Conservation (phyloP, 2,329 filamentous ascomycete species). For the Conoideocrella luteorostrata region DNA sequence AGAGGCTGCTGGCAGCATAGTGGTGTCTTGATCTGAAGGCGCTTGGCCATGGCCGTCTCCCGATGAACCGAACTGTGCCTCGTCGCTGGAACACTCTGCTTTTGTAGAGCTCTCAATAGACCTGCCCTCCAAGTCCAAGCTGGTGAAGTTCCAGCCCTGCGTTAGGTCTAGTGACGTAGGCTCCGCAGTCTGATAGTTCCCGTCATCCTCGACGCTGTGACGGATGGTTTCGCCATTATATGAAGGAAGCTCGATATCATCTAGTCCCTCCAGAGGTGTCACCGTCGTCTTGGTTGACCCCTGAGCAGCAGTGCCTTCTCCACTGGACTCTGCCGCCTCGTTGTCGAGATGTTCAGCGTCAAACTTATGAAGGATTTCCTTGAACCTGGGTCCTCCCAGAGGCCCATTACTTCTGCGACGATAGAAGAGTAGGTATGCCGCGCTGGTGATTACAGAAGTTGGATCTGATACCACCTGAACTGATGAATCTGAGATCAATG, state of each 20-base stretch:
- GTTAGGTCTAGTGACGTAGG: conserved; percentile 25
- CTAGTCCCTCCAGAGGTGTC: conserved; percentile 18
- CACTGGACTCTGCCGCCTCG: conserved; percentile 55
- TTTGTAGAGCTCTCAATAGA: conserved; percentile 25
- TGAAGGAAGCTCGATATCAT: conserved; percentile 25
- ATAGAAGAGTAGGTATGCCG: conserved; percentile 94
- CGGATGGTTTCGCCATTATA: conserved; percentile 29
- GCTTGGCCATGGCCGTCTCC: conserved; percentile 25
- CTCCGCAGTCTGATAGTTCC: conserved; percentile 23
- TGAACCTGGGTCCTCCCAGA: conserved; percentile 72
- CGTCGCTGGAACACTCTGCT: conserved; percentile 36
- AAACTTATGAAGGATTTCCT: conserved; percentile 61
- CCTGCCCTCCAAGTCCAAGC: conserved; percentile 24
- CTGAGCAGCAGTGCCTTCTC: conserved; percentile 50
- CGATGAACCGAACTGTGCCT: conserved; percentile 35
- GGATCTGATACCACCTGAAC: conserved; percentile 58
- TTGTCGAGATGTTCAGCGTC: conserved; percentile 41
- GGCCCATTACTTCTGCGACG: conserved; percentile 71
- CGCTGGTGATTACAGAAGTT: conserved; percentile 59
- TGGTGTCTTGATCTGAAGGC: conserved; percentile 22
- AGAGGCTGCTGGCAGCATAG: conserved; percentile 20
- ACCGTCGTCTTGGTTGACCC: conserved; percentile 40
- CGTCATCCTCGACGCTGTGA: conserved; percentile 40
- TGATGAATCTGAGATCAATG: conserved; percentile 56
- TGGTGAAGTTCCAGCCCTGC: conserved; percentile 42